These are phyloP conservation scores for Fraxinus cuspidata DNA, from an alignment of 257 asterid genomes.

Conservation along the genomic window DNA sequence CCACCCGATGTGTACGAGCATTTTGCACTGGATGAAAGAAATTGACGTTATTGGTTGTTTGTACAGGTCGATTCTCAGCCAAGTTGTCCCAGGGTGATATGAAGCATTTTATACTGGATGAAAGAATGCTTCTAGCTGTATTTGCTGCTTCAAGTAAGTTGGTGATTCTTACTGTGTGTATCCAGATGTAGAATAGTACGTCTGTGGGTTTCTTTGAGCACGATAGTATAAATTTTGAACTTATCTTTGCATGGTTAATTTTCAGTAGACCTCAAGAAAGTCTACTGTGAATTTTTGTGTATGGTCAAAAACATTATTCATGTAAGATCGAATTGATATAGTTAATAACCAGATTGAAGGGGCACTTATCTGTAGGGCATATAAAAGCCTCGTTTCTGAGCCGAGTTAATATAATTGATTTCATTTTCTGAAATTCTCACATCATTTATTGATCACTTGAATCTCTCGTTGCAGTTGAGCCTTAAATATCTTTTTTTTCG, in stretches of 20 bases:
- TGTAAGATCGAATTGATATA: background rate
- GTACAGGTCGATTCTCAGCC: constrained; percentile 55
- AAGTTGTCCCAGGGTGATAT: constrained; percentile 66
- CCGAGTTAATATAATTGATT: background rate
- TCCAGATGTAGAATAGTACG: background rate
- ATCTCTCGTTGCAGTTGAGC: background rate
- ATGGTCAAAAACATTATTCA: background rate
- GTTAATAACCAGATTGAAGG: background rate
- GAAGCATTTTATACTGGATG: constrained; percentile 66
- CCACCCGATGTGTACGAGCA: background rate
- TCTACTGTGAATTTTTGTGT: background rate
- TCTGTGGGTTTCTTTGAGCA: background rate
- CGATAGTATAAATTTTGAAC: background rate
- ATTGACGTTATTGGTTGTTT: constrained; percentile 7
- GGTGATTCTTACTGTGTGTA: background rate
- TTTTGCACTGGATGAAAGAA: background rate
- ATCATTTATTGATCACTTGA: background rate
- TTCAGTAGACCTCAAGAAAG: background rate
- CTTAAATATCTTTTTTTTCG: background rate
- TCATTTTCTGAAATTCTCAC: background rate
- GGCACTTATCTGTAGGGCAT: background rate
- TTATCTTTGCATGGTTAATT: background rate
- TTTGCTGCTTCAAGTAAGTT: constrained; percentile 69
- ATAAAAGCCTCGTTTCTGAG: background rate
- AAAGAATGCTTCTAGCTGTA: constrained; percentile 62